Evolutionary conservation across 176 grass and related monocot species (phyloP).

Genomic region (Cenchrus fungigraminus): DNA sequence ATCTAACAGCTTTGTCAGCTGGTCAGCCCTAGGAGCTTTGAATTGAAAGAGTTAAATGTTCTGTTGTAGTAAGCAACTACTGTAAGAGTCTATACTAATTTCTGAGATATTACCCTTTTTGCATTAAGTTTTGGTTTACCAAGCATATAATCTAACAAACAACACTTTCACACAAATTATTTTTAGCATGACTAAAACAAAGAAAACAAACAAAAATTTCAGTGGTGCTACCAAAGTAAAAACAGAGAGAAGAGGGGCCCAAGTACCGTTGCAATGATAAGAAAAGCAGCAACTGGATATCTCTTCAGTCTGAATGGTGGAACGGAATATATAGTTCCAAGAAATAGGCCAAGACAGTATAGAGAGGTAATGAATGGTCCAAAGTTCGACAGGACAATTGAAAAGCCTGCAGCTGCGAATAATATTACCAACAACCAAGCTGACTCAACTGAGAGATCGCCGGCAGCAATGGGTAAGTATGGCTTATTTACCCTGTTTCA

Average conservation of each 20-base stretch:
- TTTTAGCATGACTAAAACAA: conserved; percentile 12
- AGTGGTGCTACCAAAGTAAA: not conserved
- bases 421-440: conserved; percentile 87
- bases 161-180: not conserved
- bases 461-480: conserved; percentile 94
- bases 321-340: conserved; percentile 98
- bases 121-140: not conserved
- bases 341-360: conserved; percentile 94
- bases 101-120: not conserved
- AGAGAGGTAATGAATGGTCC: conserved; percentile 92
- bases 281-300: conserved; percentile 91
- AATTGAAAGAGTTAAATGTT: not conserved
- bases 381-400: conserved; percentile 77
- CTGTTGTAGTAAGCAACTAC: not conserved
- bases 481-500: conserved; percentile 92
- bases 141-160: not conserved
- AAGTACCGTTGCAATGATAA: conserved; percentile 96
- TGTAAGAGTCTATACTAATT: not conserved
- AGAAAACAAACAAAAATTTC: conserved; percentile 9
- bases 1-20: not conserved
- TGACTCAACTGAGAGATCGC: conserved; percentile 82
- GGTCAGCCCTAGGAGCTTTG: not conserved
- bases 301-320: conserved; percentile 98
- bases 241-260: conserved; percentile 8
- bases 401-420: conserved; percentile 69